These are phyloP conservation scores for Pestalotiopsis sp. DNA, from an alignment of 2,329 filamentous ascomycete species.

Conservation along the genomic window DNA sequence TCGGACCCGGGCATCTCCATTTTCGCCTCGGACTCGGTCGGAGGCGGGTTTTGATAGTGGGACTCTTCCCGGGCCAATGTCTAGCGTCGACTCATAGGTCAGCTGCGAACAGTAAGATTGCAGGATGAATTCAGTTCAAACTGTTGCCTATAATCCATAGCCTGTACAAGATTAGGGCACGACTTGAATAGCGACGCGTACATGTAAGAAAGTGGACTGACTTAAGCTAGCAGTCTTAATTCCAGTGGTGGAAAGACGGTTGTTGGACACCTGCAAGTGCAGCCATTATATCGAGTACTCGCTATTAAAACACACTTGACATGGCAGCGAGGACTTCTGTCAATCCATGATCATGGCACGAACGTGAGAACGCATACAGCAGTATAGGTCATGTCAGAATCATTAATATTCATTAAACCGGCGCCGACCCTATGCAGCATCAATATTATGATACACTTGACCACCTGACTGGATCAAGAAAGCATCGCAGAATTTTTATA, in stretches of 20 bases:
- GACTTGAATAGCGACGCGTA: too few species aligned
- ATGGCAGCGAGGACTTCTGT: too few species aligned
- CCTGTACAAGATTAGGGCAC: too few species aligned
- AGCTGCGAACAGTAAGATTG: not conserved
- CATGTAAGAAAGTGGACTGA: too few species aligned
- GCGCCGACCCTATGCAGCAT: conserved; percentile 6
- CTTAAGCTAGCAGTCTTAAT: too few species aligned
- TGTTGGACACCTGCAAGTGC: too few species aligned
- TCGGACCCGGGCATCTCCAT: not conserved
- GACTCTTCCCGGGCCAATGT: not conserved
- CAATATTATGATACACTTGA: conserved; percentile 4
- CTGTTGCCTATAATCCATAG: too few species aligned
- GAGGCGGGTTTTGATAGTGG: not conserved
- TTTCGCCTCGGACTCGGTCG: not conserved
- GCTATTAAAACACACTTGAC: too few species aligned
- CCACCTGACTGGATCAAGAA: not conserved
- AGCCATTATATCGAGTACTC: too few species aligned
- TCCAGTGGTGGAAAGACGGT: too few species aligned
- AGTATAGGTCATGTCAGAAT: not conserved
- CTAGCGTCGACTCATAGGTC: conserved; percentile 9
- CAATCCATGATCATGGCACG: not conserved
- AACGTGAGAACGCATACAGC: too few species aligned
- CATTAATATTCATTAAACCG: not conserved
- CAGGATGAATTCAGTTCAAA: not conserved
- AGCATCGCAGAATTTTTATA: not conserved